Evolutionary conservation across 78 protist species (phyloP).

Genomic region (Speleostelium caveatum): DNA sequence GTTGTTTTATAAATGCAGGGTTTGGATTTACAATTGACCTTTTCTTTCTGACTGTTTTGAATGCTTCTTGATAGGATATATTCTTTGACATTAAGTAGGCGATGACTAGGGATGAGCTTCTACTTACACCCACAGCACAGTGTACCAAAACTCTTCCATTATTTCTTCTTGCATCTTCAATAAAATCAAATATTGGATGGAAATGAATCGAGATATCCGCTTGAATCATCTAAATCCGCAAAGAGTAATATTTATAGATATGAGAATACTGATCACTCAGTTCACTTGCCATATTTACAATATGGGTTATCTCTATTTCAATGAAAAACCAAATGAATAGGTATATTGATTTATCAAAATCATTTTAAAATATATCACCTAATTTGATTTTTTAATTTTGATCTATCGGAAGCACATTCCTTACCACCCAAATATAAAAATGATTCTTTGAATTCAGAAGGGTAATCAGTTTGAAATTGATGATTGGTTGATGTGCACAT

Average conservation of each 20-base stretch:
- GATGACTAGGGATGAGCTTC: conserved; percentile 63
- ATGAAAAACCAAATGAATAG: not conserved
- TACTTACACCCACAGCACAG: conserved; percentile 82
- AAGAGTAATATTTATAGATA: conserved; percentile 32
- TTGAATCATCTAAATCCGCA: conserved; percentile 56
- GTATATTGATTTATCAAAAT: not conserved
- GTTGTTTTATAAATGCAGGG: conserved; percentile 4
- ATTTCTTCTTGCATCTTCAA: not conserved
- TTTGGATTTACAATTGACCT: conserved; percentile 24
- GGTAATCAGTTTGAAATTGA: not conserved
- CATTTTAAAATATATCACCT: conserved; percentile 1
- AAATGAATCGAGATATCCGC: conserved; percentile 32
- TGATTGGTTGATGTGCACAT: not conserved
- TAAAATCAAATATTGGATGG: conserved; percentile 1
- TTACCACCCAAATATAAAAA: conserved; percentile 51
- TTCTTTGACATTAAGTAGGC: conserved; percentile 63
- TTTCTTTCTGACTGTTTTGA: not conserved
- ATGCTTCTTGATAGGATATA: not conserved
- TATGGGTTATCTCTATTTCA: conserved; percentile 51
- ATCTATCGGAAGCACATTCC: conserved; percentile 14
- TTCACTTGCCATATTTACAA: conserved; percentile 68
- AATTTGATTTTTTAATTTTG: conserved; percentile 36
- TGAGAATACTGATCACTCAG: conserved; percentile 28
- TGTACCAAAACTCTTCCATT: conserved; percentile 45
- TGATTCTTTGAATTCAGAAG: conserved; percentile 19